Percentiles rank a stretch among this genome's conserved stretches.
These are phyloP conservation scores for Iberis pinnata DNA, from an alignment of 345 rosid genomes.

Conservation along the genomic window DNA sequence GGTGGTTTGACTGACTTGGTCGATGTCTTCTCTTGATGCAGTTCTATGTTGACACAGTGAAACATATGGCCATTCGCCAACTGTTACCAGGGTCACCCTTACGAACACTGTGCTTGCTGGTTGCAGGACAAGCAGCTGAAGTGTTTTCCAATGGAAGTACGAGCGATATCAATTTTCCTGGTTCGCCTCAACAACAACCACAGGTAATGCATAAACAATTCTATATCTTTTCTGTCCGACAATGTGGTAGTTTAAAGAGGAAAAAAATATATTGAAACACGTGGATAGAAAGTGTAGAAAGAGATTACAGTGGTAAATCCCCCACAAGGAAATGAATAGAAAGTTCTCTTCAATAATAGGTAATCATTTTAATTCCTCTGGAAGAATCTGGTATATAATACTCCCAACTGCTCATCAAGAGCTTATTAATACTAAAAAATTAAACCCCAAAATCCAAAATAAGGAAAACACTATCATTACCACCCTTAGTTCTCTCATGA, in stretches of 20 bases:
- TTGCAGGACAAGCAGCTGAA: conserved; percentile 95
- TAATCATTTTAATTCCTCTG: background rate
- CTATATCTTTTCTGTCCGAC: background rate
- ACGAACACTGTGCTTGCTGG: conserved; percentile 90
- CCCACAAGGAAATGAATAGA: background rate
- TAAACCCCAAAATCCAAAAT: background rate
- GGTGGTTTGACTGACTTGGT: conserved; percentile 19
- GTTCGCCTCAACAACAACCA: conserved; percentile 43
- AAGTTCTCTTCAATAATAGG: background rate
- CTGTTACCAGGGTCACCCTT: conserved; percentile 91
- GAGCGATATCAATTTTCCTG: conserved; percentile 32
- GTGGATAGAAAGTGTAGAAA: background rate
- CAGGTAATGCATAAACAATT: conserved; percentile 41
- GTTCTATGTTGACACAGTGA: conserved; percentile 90
- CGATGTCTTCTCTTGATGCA: conserved; percentile 29
- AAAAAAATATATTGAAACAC: background rate
- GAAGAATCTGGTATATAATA: background rate
- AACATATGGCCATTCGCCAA: conserved; percentile 92
- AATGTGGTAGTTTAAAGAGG: conserved; percentile 3
- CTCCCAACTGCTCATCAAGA: background rate
- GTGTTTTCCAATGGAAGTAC: conserved; percentile 52
- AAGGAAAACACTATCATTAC: background rate
- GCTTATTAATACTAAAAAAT: background rate
- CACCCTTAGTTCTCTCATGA: background rate
- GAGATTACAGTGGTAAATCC: background rate